These are phyloP conservation scores for Polytrichum commune DNA, from an alignment of 225 moss, liverwort and hornwort genomes.

Conservation along the genomic window DNA sequence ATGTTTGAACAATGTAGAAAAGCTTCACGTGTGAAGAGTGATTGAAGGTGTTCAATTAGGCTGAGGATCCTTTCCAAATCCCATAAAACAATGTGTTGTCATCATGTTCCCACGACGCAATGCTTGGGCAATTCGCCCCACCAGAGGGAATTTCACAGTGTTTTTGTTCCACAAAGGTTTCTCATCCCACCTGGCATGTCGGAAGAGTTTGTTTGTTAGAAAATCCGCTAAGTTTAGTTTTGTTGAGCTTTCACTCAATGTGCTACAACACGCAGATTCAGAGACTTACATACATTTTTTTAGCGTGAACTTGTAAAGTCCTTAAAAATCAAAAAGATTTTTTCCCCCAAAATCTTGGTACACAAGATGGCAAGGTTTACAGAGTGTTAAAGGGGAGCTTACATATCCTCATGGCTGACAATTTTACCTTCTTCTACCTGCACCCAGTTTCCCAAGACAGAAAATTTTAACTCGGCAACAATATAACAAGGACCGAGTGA, in stretches of 20 bases:
- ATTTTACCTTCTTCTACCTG: slow-evolving; percentile 87
- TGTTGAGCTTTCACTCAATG: no score
- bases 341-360: no score
- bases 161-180: slow-evolving; percentile 61
- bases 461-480: no score
- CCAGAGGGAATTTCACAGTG: slow-evolving; percentile 64
- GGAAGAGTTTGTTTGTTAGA: no score
- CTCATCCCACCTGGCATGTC: slow-evolving; percentile 60
- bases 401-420: slow-evolving; percentile 85
- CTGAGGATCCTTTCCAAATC: slow-evolving; percentile 68
- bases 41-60: slow-evolving; percentile 9
- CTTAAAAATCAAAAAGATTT: no score
- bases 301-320: no score
- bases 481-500: no score
- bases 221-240: no score
- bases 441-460: neutral
- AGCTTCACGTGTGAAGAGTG: neutral
- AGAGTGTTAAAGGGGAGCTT: slow-evolving; percentile 23
- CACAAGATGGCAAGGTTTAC: no score
- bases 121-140: slow-evolving; percentile 60
- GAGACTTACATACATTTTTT: no score
- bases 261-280: no score
- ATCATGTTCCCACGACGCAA: slow-evolving; percentile 75
- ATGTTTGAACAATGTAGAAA: neutral
- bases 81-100: slow-evolving; percentile 73